Conservation (phyloP, 2,329 filamentous ascomycete genomes). For the Hypoxylon sp. region DNA sequence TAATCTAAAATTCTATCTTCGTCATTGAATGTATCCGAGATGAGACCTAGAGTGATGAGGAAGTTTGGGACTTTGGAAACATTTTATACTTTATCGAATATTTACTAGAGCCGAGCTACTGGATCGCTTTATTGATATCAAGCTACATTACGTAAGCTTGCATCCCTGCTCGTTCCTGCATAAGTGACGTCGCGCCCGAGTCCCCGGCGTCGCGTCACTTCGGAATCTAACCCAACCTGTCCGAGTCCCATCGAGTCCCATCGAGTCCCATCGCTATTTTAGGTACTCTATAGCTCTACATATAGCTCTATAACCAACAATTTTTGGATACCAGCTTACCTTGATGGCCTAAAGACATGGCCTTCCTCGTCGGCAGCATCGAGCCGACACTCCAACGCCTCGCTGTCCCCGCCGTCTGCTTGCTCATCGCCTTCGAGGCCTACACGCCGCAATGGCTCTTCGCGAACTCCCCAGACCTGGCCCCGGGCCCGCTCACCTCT, state of each 20-base stretch:
- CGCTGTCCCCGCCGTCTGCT: constrained; percentile 77
- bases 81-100: neutral
- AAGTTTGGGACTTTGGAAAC: too few relatives aligned
- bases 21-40: too few relatives aligned
- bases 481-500: constrained; percentile 71
- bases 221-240: constrained; percentile 17
- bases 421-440: constrained; percentile 77
- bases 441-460: constrained; percentile 83
- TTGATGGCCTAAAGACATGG: constrained; percentile 46
- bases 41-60: too few relatives aligned
- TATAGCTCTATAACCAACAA: neutral
- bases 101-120: neutral
- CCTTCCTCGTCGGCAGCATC: constrained; percentile 53
- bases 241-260: neutral
- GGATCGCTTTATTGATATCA: neutral
- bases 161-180: constrained; percentile 38
- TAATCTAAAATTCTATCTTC: too few relatives aligned
- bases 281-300: neutral
- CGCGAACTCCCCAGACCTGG: constrained; percentile 69
- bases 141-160: constrained; percentile 12
- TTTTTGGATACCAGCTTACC: neutral
- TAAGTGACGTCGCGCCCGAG: constrained; percentile 36
- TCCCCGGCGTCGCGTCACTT: constrained; percentile 27
- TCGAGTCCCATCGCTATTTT: neutral
- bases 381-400: constrained; percentile 64